Base-by-base conservation (phyloP, 2,329 filamentous ascomycete species). In the Botrytis aclada region DNA sequence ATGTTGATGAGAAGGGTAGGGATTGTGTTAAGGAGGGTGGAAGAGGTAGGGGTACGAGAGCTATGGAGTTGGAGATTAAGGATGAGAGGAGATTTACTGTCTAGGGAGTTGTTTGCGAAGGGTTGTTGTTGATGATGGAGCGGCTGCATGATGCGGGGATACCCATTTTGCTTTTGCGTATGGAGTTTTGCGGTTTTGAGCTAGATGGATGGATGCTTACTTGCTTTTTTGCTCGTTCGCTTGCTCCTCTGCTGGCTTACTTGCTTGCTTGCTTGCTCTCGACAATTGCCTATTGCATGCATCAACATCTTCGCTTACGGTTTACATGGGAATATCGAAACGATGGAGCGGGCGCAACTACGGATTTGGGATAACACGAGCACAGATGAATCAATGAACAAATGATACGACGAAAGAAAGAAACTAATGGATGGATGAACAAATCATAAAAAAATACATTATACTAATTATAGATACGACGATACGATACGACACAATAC, bases 1-100 rank as follows among this genome's bases (percentile, higher is more conserved):
- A 43, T 3, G 20, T 25, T 60, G 39, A 25, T 7, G 25, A 32
- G 20, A 18, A 2, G 3, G 51, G n/a, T 32, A 51, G 3, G 12
- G n/a, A 37, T 63, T 32, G 58, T 22, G 29, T 47, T 25, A 16
- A 22, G 25, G 65, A 39, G 41, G 18, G 43, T 1, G 34, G 41
- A 10, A 39, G 69, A 51, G 32, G 41, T 25, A 70, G 18, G 20
- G 32, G 41, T 6, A 63, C 7, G 10, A 47, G 60, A n/a, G 45
- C 34, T 7, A 64, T 47, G 58, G 41, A 64, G 10, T 34, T 63
- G 41, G 67, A 70, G 37, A 4, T 69, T 32, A 41, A 32, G 47
- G 65, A 64, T 32, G 41, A 70, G 32, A 64, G 56, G 43, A 64
- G 69, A 12, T 70, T 70, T 43, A 69, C 65, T 16, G 34, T 69